Evolutionary conservation across 257 asterid species (phyloP), one percentile per base, ranked within the genome.

Genomic region (Voacanga thouarsii): DNA sequence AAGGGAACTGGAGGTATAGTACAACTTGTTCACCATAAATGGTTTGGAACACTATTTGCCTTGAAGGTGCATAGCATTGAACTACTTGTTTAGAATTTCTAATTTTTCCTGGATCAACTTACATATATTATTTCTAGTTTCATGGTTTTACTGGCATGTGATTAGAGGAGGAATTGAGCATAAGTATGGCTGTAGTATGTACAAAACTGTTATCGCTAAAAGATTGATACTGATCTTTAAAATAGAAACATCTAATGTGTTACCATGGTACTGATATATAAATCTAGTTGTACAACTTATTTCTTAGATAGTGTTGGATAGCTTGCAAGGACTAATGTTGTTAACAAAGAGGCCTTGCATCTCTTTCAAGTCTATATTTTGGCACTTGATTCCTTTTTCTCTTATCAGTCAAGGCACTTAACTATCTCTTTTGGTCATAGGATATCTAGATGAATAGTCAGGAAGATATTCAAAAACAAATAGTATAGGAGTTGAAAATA

Each of bases 1-100:
- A 95, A 95, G 84, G 98, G 99, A 85, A 93, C 98, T 81, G 98
- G 98, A 28, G 99, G 98, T 50, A 92, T 93, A 45, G 99, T 95
- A 84, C 99, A 95, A 78, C 99, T 95, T 87, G 98, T 91, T 79
- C 97, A 94, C 47, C 98, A 95, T 83, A 91, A 95, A 86, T 95
- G 99, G 99, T 90, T 86, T 71, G 99, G 99, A 77, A 91, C 89
- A 41, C 79, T 95, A 77, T 95, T 91, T 79, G 98, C 99, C 77
- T 84, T 95, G 86, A 95, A 95, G 98, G 99, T 95, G 90, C 80
- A 50, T 59, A 67, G 88, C 79, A 56, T 63, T 43, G 78, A 84
- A 71, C 74, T 59, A 64, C 57, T 57, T 39, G 23, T 21, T 61
- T 43, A 63, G 16, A 57, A 59, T 37, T 74, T 57, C 47, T 51